Percentiles rank a stretch among this genome's conserved stretches.
phyloP scores from a whole-genome alignment of 1,284 basidiomycete genomes.

The Pterulicium gracile region DNA sequence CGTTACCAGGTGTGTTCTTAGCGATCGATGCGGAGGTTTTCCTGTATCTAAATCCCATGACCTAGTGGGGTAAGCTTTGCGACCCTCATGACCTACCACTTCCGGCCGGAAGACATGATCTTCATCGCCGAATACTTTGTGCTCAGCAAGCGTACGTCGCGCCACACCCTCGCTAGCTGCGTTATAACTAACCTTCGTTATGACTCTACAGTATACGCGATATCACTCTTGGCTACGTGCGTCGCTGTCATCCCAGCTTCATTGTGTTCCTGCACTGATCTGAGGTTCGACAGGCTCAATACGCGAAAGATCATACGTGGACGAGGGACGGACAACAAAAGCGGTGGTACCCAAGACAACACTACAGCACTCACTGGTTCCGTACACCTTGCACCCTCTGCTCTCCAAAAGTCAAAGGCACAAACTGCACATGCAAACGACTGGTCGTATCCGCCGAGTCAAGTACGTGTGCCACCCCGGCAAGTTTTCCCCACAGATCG shows the following conservation, averaged over 20 bases:
- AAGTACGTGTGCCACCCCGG: not conserved
- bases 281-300: not conserved
- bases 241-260: not conserved
- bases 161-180: not conserved
- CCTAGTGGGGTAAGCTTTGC: not conserved
- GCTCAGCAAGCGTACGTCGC: not conserved
- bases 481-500: too few relatives aligned
- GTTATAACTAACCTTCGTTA: too few relatives aligned
- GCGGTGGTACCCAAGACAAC: not conserved
- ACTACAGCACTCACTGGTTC: not conserved
- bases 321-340: not conserved
- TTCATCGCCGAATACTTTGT: not conserved
- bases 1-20: not conserved
- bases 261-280: not conserved
- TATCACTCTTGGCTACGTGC: not conserved
- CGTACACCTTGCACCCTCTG: not conserved
- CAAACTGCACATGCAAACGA: not conserved
- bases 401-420: not conserved
- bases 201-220: not conserved
- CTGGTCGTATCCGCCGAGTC: not conserved
- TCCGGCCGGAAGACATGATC: not conserved
- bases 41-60: not conserved
- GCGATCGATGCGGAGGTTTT: not conserved
- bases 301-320: not conserved
- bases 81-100: not conserved